Percentiles rank a stretch among this genome's conserved stretches.
These are phyloP conservation scores for Selenicereus undatus DNA, from an alignment of 148 eudicot species.

Conservation along the genomic window DNA sequence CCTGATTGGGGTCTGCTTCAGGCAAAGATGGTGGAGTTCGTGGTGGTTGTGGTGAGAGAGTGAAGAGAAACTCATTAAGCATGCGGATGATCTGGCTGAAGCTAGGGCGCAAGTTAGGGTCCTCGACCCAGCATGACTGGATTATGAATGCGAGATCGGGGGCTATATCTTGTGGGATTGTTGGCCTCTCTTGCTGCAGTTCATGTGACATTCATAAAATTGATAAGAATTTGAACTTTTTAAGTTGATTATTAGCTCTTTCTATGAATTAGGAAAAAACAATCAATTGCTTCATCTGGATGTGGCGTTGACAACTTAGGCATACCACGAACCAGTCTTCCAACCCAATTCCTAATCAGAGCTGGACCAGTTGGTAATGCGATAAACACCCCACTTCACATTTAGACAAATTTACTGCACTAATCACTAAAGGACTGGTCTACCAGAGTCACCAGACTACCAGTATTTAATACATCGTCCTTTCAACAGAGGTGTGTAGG, in stretches of 20 bases:
- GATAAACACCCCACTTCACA: too few relatives aligned
- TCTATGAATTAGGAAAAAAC: neutral
- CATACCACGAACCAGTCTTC: too few relatives aligned
- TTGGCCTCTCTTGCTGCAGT: conserved; percentile 90
- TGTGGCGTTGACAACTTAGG: too few relatives aligned
- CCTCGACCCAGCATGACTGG: conserved; percentile 88
- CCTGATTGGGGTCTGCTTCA: conserved; percentile 31
- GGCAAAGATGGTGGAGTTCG: conserved; percentile 23
- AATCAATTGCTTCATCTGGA: neutral
- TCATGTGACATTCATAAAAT: conserved; percentile 1
- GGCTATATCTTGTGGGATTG: conserved; percentile 60
- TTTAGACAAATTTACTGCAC: too few relatives aligned
- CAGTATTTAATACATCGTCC: too few relatives aligned
- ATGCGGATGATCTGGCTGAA: conserved; percentile 80
- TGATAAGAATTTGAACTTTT: neutral
- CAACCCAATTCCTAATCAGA: too few relatives aligned
- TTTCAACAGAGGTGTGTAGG: too few relatives aligned
- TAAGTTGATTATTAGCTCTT: neutral
- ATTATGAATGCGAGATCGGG: conserved; percentile 71
- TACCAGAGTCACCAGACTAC: too few relatives aligned
- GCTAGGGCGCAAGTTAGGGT: conserved; percentile 78
- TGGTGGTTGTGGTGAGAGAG: conserved; percentile 37
- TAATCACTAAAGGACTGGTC: too few relatives aligned
- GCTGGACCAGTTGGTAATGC: too few relatives aligned
- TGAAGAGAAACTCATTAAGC: conserved; percentile 57